phyloP scores from a whole-genome alignment of 768 basidiomycete genomes.

The Pisolithus sp. region DNA sequence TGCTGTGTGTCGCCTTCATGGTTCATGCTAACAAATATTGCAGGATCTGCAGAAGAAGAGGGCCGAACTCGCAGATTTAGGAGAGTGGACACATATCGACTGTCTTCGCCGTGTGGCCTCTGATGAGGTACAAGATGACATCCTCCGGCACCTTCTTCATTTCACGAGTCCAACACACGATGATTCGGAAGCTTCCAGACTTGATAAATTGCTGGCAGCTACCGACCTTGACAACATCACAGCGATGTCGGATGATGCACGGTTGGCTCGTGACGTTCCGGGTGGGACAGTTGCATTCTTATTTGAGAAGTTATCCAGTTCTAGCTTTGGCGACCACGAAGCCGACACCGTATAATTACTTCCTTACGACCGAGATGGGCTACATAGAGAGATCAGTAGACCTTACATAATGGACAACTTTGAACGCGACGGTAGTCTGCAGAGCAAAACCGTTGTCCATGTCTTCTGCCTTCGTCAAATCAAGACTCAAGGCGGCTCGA shows the following conservation, averaged over 20 bases:
- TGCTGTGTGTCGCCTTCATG: conserved; percentile 2
- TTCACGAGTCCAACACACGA: conserved; percentile 13
- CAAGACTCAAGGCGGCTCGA: conserved; percentile 72
- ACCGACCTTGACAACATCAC: conserved; percentile 44
- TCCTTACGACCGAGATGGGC: too few relatives aligned
- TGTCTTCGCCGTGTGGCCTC: conserved; percentile 45
- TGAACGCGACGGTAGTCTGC: too few relatives aligned
- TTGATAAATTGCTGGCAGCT: conserved; percentile 32
- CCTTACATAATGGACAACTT: too few relatives aligned
- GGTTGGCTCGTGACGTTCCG: conserved; percentile 41
- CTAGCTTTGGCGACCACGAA: conserved; percentile 10
- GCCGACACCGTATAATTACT: background rate
- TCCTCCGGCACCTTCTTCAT: conserved; percentile 47
- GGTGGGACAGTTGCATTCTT: conserved; percentile 73
- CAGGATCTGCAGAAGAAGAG: conserved; percentile 68
- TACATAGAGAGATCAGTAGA: too few relatives aligned
- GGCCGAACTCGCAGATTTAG: conserved; percentile 60
- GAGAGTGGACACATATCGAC: conserved; percentile 82
- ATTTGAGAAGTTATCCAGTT: conserved; percentile 53
- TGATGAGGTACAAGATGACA: conserved; percentile 55
- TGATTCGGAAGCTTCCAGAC: conserved; percentile 18
- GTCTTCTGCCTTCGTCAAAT: conserved; percentile 46
- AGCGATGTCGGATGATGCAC: conserved; percentile 27
- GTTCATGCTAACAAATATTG: background rate
- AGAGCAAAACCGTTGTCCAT: conserved; percentile 8